Base-by-base conservation (phyloP, 2,329 filamentous ascomycete genomes). In the Achaetomium macrosporum region DNA sequence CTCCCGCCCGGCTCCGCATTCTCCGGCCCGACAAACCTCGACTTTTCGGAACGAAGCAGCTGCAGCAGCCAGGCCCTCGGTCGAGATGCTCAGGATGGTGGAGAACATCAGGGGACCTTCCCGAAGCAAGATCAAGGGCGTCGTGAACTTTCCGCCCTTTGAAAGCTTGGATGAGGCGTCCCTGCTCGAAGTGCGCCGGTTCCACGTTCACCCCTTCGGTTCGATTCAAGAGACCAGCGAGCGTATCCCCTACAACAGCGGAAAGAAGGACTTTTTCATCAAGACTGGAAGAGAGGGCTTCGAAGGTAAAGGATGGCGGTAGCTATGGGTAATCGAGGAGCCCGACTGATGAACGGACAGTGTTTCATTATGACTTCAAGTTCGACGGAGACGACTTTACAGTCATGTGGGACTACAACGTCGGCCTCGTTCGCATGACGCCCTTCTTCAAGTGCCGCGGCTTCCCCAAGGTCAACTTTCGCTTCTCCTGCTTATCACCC, bases 341-440 rank as follows among this genome's bases (percentile, higher is more conserved):
- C 15, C 13, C 5, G 33, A 33, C 53, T 57, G 40, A 57, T 57
- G 40, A 57, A 45, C 12, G 12, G 17, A 10, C 57, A 93, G 88
- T 90, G 25, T 91, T 91, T 67, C 83, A 90, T 62, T 97, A 96
- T 69, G 83, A 81, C 35, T 96, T 95, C 74, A 80, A 76, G 60
- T 67, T 86, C 3, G 87, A 87, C 0, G 82, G 77, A 11, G 80
- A 87, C 42, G 78, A 84, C 2, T 80, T 48, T 91, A 87, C 67
- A 82, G 84, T 97, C 56, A 90, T 96, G 82, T 99, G 93, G 93
- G 93, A 99, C 69, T 96, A 96, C 73, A 92, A 95, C 63, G 83
- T 92, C 57, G 93, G 93, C 9, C 83, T 97, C 30, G 91, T 97
- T 57, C 85, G 92, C 57, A 95, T 95, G 70, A 96, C 91, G 2